Conservation (phyloP, 257 asterid species). For the Cynanchum wilfordii region DNA sequence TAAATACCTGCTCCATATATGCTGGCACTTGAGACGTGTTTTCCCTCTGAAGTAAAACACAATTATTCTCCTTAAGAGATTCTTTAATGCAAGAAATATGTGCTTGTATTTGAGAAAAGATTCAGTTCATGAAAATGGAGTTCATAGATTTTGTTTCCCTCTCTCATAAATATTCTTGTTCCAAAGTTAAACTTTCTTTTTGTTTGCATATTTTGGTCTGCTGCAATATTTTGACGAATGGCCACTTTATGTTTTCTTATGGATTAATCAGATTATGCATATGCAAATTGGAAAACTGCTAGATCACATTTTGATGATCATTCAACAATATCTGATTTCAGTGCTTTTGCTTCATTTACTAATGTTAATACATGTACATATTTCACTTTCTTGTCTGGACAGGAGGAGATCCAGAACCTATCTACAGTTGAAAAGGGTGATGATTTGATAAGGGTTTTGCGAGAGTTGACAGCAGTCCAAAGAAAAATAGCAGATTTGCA, state of each 20-base stretch:
- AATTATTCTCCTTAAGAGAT: not conserved
- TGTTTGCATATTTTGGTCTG: not conserved
- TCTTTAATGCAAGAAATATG: not conserved
- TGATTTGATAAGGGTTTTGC: slow-evolving; percentile 78
- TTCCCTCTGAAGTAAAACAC: not conserved
- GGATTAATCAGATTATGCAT: not conserved
- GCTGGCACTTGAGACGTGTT: not conserved
- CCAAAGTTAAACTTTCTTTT: not conserved
- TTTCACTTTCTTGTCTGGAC: slow-evolving; percentile 20
- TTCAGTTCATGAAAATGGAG: not conserved
- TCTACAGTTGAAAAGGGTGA: slow-evolving; percentile 70
- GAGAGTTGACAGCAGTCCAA: slow-evolving; percentile 87
- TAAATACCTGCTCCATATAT: not conserved
- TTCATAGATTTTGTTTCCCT: not conserved
- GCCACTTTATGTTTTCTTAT: not conserved
- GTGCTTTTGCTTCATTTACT: slow-evolving; percentile 1
- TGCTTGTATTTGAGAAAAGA: not conserved
- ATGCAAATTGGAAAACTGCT: not conserved
- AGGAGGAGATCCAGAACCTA: slow-evolving; percentile 74
- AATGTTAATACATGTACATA: slow-evolving; percentile 6
- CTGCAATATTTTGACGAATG: not conserved
- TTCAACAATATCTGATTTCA: not conserved
- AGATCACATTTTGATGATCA: not conserved
- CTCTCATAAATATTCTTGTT: not conserved
- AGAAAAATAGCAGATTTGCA: slow-evolving; percentile 93